A percentile compares a stretch with the other conserved stretches of the same genome.
These are phyloP conservation scores for Solanum hybrid DNA, from an alignment of 305 asterid species.

Conservation along the genomic window DNA sequence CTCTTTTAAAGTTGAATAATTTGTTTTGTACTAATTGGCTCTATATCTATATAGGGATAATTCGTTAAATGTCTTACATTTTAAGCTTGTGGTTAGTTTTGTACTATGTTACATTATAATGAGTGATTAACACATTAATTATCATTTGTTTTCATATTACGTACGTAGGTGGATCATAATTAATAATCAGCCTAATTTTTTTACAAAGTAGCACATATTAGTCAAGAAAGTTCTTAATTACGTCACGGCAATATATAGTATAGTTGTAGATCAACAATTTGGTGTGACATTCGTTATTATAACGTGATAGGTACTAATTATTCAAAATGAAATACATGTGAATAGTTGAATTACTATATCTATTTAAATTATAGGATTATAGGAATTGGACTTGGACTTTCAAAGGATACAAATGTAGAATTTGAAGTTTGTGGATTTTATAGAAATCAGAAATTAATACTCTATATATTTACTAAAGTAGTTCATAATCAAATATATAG, in stretches of 20 bases:
- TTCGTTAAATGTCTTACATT: background rate
- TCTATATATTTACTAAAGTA: background rate
- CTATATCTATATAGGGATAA: background rate
- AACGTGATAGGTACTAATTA: background rate
- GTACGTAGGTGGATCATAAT: background rate
- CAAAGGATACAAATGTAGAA: background rate
- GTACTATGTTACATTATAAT: background rate
- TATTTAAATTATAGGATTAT: background rate
- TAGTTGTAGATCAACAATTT: background rate
- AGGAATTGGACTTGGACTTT: background rate
- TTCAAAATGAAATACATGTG: background rate
- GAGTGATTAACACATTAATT: background rate
- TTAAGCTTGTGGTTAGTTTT: background rate
- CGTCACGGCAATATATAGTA: background rate
- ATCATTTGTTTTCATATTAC: background rate
- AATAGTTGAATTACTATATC: background rate
- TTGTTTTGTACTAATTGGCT: background rate
- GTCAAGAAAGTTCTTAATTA: background rate
- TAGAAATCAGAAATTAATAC: background rate
- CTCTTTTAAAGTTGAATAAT: background rate
- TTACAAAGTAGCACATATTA: background rate
- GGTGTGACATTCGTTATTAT: background rate
- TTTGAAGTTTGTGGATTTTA: background rate
- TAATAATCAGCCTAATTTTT: background rate
- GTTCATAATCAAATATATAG: background rate